A percentile compares a stretch with the other conserved stretches of the same genome.
These are phyloP conservation scores for Trichaptum fuscoviolaceum DNA, from an alignment of 768 basidiomycete genomes.

Conservation along the genomic window DNA sequence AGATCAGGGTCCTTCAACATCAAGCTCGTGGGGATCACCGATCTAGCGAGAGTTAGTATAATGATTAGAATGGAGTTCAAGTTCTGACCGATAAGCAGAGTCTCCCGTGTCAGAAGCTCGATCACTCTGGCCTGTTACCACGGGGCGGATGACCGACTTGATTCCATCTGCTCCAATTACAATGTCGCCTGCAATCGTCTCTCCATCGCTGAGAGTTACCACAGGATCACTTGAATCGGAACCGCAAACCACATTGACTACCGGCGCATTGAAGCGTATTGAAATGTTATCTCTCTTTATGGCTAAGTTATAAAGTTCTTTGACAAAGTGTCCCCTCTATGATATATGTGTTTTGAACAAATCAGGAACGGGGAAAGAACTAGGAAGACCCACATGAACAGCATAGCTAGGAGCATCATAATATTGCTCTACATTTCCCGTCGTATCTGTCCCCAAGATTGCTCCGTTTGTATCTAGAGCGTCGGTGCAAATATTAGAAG, in stretches of 20 bases:
- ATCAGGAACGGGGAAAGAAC: no score
- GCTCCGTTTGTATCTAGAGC: neutral
- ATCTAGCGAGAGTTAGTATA: neutral
- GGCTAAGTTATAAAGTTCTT: neutral
- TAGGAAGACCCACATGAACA: neutral
- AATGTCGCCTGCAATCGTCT: constrained; percentile 2
- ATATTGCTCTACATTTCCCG: neutral
- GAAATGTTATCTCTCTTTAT: neutral
- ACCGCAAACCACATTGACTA: constrained; percentile 8
- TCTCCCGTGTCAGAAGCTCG: neutral
- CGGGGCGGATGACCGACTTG: neutral
- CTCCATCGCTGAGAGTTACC: neutral
- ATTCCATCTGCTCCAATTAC: constrained; percentile 5
- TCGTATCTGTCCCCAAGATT: neutral
- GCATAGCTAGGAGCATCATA: neutral
- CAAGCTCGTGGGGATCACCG: constrained; percentile 11
- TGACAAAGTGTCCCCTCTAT: neutral
- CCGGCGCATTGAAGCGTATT: neutral
- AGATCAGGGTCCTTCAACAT: constrained; percentile 17
- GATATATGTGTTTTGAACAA: neutral
- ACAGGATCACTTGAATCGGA: constrained; percentile 10
- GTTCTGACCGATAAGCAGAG: neutral
- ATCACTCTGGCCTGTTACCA: constrained; percentile 1
- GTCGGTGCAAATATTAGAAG: neutral
- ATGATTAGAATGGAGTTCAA: neutral